phyloP scores from a whole-genome alignment of 1,139 yeast genomes.

The Kodamaea suecica region DNA sequence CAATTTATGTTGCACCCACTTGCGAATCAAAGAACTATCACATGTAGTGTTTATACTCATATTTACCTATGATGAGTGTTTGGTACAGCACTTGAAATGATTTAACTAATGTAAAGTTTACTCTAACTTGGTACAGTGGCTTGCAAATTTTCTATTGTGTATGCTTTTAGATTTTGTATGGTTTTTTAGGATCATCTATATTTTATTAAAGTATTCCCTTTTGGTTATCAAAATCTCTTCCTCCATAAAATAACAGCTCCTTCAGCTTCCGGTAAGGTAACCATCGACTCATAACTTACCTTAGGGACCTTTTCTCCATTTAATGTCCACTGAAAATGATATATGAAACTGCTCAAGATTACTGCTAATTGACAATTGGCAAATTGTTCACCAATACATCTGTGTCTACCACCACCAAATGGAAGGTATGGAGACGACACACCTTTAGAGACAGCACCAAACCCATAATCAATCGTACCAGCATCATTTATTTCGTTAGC shows the following conservation, averaged over 20 bases:
- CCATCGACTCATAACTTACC: slow-evolving; percentile 91
- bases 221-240: too few relatives aligned
- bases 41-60: too few relatives aligned
- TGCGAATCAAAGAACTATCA: too few relatives aligned
- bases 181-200: too few relatives aligned
- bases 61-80: too few relatives aligned
- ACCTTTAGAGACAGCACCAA: slow-evolving; percentile 93
- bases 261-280: slow-evolving; percentile 68
- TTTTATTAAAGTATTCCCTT: not conserved
- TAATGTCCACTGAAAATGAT: slow-evolving; percentile 72
- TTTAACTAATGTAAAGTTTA: too few relatives aligned
- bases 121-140: too few relatives aligned
- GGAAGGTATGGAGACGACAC: slow-evolving; percentile 94
- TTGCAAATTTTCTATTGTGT: too few relatives aligned
- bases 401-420: slow-evolving; percentile 98
- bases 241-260: slow-evolving; percentile 82
- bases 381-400: slow-evolving; percentile 98
- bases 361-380: slow-evolving; percentile 92
- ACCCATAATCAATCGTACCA: slow-evolving; percentile 81
- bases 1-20: too few relatives aligned
- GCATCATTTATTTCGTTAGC: slow-evolving; percentile 11
- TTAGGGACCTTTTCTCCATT: slow-evolving; percentile 58
- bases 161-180: too few relatives aligned
- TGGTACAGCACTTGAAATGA: too few relatives aligned
- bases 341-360: slow-evolving; percentile 69